Conservation (phyloP, 192 early-diverging fungal species). For the Pecoramyces ruminantium region DNA sequence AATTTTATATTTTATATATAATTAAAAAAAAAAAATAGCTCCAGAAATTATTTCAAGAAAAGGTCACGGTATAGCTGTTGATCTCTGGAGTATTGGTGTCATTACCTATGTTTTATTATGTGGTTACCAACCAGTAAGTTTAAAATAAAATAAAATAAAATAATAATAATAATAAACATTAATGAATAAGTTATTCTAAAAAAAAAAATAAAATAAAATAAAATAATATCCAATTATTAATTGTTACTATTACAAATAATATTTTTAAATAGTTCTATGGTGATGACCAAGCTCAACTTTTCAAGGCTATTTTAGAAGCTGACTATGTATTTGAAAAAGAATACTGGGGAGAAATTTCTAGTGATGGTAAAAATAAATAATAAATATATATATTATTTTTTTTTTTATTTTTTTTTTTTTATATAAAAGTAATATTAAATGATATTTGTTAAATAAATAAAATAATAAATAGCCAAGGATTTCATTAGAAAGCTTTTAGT, state of each 20-base stretch:
- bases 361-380: constrained; percentile 5
- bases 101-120: constrained; percentile 28
- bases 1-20: too few species aligned
- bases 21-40: too few species aligned
- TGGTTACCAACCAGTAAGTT: constrained; percentile 31
- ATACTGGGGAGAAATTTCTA: constrained; percentile 18
- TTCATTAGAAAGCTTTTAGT: constrained; percentile 51
- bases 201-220: constrained; percentile 6
- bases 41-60: constrained; percentile 46
- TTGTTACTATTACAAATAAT: too few species aligned
- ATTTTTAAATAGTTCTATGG: background rate
- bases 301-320: constrained; percentile 47
- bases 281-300: constrained; percentile 28
- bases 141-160: constrained; percentile 4
- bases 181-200: constrained; percentile 2
- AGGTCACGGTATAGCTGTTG: constrained; percentile 47
- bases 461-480: constrained; percentile 58
- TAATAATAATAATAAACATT: background rate
- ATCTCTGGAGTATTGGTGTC: constrained; percentile 61
- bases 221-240: background rate
- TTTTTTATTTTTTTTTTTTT: too few species aligned
- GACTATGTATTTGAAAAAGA: constrained; percentile 42
- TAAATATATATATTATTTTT: too few species aligned
- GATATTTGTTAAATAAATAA: too few species aligned
- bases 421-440: too few species aligned